Evolutionary conservation across 495 filamentous ascomycete genomes (phyloP).

Genomic region (Penicillium desertorum): DNA sequence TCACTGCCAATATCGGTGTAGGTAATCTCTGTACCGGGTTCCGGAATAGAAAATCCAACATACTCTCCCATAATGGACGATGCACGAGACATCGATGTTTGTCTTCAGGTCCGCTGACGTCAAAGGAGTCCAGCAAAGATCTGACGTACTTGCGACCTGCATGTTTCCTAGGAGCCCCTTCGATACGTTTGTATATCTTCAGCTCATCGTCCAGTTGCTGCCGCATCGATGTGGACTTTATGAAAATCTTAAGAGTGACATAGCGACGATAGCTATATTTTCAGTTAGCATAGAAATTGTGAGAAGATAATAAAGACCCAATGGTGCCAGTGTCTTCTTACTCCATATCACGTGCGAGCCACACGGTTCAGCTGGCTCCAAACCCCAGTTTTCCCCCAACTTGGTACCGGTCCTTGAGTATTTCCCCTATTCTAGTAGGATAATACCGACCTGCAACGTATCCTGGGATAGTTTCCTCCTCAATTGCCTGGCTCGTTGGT

Average conservation of each 20-base stretch:
- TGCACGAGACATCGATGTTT: conserved; percentile 45
- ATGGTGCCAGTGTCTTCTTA: conserved; percentile 19
- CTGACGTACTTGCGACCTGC: conserved; percentile 26
- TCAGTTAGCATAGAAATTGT: background rate
- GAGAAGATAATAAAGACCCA: background rate
- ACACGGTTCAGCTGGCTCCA: conserved; percentile 36
- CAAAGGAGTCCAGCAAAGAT: conserved; percentile 37
- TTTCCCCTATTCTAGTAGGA: conserved; percentile 38
- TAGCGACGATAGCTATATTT: conserved; percentile 26
- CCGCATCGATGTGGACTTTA: conserved; percentile 25
- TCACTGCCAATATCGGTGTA: conserved; percentile 22
- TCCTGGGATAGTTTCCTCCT: conserved; percentile 28
- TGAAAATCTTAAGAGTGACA: conserved; percentile 38
- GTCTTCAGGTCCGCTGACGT: conserved; percentile 34
- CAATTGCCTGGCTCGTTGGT: conserved; percentile 13
- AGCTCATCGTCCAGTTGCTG: conserved; percentile 33
- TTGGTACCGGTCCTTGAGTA: conserved; percentile 27
- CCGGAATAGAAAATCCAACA: conserved; percentile 35
- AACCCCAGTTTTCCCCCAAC: conserved; percentile 40
- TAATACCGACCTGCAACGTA: conserved; percentile 37
- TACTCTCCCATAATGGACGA: conserved; percentile 44
- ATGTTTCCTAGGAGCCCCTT: conserved; percentile 20
- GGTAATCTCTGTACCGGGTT: conserved; percentile 32
- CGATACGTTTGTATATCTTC: conserved; percentile 31
- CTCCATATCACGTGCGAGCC: conserved; percentile 38